Evolutionary conservation across 2,329 filamentous ascomycete species (phyloP).

Genomic region (Trichoderma endophyticum): DNA sequence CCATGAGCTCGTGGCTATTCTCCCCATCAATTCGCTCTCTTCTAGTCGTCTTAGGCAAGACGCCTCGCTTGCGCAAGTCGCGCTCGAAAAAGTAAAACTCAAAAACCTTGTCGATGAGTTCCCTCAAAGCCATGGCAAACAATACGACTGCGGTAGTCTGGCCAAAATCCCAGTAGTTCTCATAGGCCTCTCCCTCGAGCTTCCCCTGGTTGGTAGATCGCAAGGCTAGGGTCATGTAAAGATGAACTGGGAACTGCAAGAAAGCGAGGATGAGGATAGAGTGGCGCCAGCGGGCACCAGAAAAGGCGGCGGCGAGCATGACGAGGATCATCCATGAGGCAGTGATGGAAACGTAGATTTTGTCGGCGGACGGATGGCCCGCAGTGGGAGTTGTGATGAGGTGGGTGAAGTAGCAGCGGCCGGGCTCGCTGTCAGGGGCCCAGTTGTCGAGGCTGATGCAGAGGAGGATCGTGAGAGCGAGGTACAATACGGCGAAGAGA

Average conservation of each 20-base stretch:
- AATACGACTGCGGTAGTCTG: slow-evolving; percentile 32
- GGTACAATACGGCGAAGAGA: slow-evolving; percentile 28
- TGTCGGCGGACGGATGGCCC: slow-evolving; percentile 27
- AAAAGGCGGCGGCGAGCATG: slow-evolving; percentile 23
- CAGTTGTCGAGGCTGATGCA: slow-evolving; percentile 28
- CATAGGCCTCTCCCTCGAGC: slow-evolving; percentile 19
- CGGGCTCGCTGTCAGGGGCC: slow-evolving; percentile 24
- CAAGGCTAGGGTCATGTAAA: slow-evolving; percentile 33
- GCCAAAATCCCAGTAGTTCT: slow-evolving; percentile 33
- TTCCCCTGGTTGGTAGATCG: slow-evolving; percentile 28
- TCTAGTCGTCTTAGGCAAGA: background rate
- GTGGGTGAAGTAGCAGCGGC: slow-evolving; percentile 28
- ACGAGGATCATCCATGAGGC: slow-evolving; percentile 23
- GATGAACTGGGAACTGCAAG: slow-evolving; percentile 32
- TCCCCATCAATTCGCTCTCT: background rate
- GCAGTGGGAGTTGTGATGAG: slow-evolving; percentile 21
- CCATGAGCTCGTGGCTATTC: background rate
- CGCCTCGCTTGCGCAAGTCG: background rate
- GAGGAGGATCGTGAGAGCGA: slow-evolving; percentile 30
- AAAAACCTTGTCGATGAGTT: slow-evolving; percentile 24
- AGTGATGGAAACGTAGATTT: slow-evolving; percentile 26
- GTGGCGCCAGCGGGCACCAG: slow-evolving; percentile 20
- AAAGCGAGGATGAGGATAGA: slow-evolving; percentile 27
- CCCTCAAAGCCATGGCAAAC: slow-evolving; percentile 24
- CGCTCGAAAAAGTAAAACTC: slow-evolving; percentile 22